Conservation (phyloP, 495 filamentous ascomycete species). For the Penicillium crystallinum region DNA sequence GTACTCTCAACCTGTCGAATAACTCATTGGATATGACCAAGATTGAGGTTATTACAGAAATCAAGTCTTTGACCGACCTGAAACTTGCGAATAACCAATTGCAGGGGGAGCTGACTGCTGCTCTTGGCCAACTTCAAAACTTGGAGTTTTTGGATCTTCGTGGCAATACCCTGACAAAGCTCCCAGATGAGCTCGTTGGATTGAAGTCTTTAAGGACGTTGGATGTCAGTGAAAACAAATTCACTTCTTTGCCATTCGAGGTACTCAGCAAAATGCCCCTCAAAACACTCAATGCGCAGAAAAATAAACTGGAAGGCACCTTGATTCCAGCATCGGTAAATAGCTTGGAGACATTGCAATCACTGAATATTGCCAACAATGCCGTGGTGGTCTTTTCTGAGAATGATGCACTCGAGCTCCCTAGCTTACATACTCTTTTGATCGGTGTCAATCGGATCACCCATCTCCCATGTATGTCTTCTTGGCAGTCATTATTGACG, state of each 20-base stretch:
- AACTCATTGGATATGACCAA: slow-evolving; percentile 69
- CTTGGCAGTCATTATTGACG: slow-evolving; percentile 66
- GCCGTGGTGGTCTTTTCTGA: slow-evolving; percentile 55
- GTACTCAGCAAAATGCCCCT: slow-evolving; percentile 62
- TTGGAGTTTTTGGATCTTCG: slow-evolving; percentile 80
- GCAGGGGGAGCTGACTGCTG: slow-evolving; percentile 54
- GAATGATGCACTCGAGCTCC: slow-evolving; percentile 51
- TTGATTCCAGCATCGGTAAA: slow-evolving; percentile 60
- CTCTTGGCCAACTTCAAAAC: slow-evolving; percentile 53
- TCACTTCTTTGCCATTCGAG: slow-evolving; percentile 65
- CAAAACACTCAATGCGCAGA: slow-evolving; percentile 67
- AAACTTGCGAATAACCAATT: slow-evolving; percentile 77
- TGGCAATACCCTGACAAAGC: slow-evolving; percentile 67
- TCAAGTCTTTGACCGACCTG: slow-evolving; percentile 67
- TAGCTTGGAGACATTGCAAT: slow-evolving; percentile 58
- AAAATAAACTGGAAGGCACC: slow-evolving; percentile 70
- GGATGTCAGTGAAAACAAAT: slow-evolving; percentile 70
- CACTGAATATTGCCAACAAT: slow-evolving; percentile 73
- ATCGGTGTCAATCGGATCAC: slow-evolving; percentile 73
- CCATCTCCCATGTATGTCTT: slow-evolving; percentile 60
- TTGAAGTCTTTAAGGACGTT: slow-evolving; percentile 65
- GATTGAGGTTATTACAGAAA: slow-evolving; percentile 66
- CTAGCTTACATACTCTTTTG: slow-evolving; percentile 66
- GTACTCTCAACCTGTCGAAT: slow-evolving; percentile 76
- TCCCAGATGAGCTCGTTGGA: slow-evolving; percentile 63